These are phyloP conservation scores for Canna indica DNA, from an alignment of 176 grass and related monocot species.

Conservation along the genomic window DNA sequence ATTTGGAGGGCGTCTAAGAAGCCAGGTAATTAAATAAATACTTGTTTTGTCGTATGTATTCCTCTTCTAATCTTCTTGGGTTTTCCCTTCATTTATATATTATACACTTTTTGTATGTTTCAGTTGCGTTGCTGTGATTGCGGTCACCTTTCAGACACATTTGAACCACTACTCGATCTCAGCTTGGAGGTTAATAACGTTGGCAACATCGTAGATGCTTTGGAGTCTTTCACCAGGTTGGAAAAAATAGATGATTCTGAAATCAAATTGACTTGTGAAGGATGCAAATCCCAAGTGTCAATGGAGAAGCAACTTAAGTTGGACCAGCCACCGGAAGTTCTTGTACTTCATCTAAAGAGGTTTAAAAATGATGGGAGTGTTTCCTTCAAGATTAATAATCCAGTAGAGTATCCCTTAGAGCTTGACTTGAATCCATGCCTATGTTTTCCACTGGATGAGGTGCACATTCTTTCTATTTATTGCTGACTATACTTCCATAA, in stretches of 20 bases:
- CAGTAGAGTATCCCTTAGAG: constrained; percentile 56
- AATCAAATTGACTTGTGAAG: constrained; percentile 59
- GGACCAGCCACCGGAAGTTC: constrained; percentile 54
- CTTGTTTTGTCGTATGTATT: background rate
- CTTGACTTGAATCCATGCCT: constrained; percentile 64
- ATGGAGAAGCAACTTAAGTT: constrained; percentile 80
- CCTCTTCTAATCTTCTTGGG: background rate
- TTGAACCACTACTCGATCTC: constrained; percentile 81
- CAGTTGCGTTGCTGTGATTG: constrained; percentile 70
- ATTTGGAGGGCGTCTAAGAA: constrained; percentile 73
- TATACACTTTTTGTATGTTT: constrained; percentile 21
- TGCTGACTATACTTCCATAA: constrained; percentile 8
- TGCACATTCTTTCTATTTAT: constrained; percentile 22
- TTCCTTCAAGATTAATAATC: constrained; percentile 59
- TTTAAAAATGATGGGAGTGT: constrained; percentile 48
- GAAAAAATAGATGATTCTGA: constrained; percentile 72
- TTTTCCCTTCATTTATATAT: background rate
- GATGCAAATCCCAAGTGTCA: constrained; percentile 51
- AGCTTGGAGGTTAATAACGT: constrained; percentile 78
- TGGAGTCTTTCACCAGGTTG: constrained; percentile 76
- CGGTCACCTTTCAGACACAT: constrained; percentile 67
- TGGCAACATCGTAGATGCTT: constrained; percentile 38
- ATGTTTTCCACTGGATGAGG: constrained; percentile 22
- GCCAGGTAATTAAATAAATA: constrained; percentile 44
- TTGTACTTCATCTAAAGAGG: constrained; percentile 84